These are phyloP conservation scores for Apiotrichum porosum DNA, from an alignment of 1,284 basidiomycete genomes.

Conservation along the genomic window DNA sequence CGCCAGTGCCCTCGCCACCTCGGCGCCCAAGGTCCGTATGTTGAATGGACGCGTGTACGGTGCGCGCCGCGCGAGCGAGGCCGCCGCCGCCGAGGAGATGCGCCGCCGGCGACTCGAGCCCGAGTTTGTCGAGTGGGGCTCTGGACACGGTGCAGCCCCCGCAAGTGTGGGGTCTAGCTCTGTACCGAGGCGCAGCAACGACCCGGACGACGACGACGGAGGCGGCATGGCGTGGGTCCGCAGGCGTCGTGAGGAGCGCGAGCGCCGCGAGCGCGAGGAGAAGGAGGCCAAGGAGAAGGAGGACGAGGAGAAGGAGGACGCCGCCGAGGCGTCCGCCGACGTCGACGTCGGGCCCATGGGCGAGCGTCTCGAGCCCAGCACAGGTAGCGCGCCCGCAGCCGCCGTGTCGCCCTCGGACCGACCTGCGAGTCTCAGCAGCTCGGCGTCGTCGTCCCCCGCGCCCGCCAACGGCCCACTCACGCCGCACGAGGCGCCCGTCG, in stretches of 20 bases:
- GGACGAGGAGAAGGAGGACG: not conserved
- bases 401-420: not conserved
- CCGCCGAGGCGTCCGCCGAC: not conserved
- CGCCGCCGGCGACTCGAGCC: conserved; percentile 35
- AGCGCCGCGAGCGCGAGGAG: conserved; percentile 27
- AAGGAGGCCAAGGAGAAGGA: conserved; percentile 16
- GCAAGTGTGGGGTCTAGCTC: too few relatives aligned
- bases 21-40: conserved; percentile 32
- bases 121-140: conserved; percentile 46
- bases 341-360: conserved; percentile 1
- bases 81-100: conserved; percentile 27
- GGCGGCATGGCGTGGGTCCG: conserved; percentile 49
- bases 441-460: conserved; percentile 4
- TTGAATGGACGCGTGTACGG: conserved; percentile 49
- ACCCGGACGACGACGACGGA: conserved; percentile 43
- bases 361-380: not conserved
- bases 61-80: conserved; percentile 36
- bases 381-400: conserved; percentile 2
- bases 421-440: conserved; percentile 3
- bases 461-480: conserved; percentile 4
- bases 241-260: conserved; percentile 40
- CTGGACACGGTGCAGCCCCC: conserved; percentile 7
- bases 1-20: not conserved
- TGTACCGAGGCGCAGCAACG: not conserved
- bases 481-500: conserved; percentile 7